Percentiles rank a stretch among this genome's conserved stretches.
These are phyloP conservation scores for Fusarium sp. DNA, from an alignment of 2,329 filamentous ascomycete genomes.

Conservation along the genomic window DNA sequence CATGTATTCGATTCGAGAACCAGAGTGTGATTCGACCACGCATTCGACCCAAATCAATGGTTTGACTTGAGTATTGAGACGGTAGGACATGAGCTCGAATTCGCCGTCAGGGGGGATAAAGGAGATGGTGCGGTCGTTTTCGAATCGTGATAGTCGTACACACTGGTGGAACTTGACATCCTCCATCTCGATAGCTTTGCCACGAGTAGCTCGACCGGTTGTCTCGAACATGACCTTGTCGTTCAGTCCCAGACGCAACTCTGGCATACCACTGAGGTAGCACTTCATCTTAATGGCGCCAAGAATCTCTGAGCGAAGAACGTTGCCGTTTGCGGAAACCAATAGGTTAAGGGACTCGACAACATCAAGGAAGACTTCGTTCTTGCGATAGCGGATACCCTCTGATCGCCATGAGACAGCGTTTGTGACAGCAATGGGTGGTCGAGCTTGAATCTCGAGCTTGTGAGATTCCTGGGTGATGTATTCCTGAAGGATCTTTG, in stretches of 20 bases:
- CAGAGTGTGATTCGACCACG: slow-evolving; percentile 94
- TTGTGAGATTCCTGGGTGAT: slow-evolving; percentile 99
- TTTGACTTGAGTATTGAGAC: slow-evolving; percentile 98
- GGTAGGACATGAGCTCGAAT: slow-evolving; percentile 99
- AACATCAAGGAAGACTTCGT: slow-evolving; percentile 98
- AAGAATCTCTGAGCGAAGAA: slow-evolving; percentile 93
- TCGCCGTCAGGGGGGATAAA: slow-evolving; percentile 99
- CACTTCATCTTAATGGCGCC: slow-evolving; percentile 99
- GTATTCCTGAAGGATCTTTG: slow-evolving; percentile 98
- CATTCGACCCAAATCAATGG: slow-evolving; percentile 99
- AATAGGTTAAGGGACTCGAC: slow-evolving; percentile 96
- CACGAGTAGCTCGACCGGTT: slow-evolving; percentile 90
- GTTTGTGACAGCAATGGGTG: slow-evolving; percentile 97
- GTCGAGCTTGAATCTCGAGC: slow-evolving; percentile 93
- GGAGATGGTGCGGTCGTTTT: slow-evolving; percentile 98
- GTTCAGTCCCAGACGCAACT: slow-evolving; percentile 92
- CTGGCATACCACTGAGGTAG: slow-evolving; percentile 98
- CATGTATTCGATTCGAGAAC: slow-evolving; percentile 98
- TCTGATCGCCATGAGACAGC: slow-evolving; percentile 98
- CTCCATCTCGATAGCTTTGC: slow-evolving; percentile 99
- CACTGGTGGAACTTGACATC: slow-evolving; percentile 99
- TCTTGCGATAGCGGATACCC: slow-evolving; percentile 98
- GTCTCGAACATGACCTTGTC: slow-evolving; percentile 99
- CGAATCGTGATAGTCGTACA: slow-evolving; percentile 92
- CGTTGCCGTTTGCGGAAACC: slow-evolving; percentile 93